Percentiles rank a stretch among this genome's conserved stretches.
Conservation (phyloP, 805 yeast genomes). For the Ogataea pini region DNA sequence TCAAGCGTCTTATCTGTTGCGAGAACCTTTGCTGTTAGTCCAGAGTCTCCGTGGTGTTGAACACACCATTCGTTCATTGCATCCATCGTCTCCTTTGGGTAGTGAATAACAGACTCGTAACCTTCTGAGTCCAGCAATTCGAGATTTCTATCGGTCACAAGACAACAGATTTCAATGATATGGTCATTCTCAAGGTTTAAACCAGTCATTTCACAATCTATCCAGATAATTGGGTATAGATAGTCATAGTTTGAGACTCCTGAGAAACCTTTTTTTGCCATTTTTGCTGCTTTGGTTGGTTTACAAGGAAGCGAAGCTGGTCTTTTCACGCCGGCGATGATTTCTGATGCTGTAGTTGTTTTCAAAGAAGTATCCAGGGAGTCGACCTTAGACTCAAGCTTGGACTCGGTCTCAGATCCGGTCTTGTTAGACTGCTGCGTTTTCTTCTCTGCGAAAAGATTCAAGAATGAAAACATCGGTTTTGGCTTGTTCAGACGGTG, state of each 20-base stretch:
- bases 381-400: no score
- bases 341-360: background rate
- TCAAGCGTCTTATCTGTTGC: slow-evolving; percentile 52
- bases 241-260: slow-evolving; percentile 18
- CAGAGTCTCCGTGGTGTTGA: slow-evolving; percentile 74
- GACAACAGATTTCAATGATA: slow-evolving; percentile 89
- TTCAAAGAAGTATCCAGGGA: background rate
- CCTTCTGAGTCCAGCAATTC: slow-evolving; percentile 68
- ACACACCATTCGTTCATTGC: slow-evolving; percentile 88
- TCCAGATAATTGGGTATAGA: slow-evolving; percentile 69
- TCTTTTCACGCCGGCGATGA: slow-evolving; percentile 2
- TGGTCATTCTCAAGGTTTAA: slow-evolving; percentile 75
- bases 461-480: slow-evolving; percentile 7
- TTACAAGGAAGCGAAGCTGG: slow-evolving; percentile 3
- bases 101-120: slow-evolving; percentile 80
- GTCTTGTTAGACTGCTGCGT: background rate
- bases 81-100: slow-evolving; percentile 59
- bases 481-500: background rate
- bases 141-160: slow-evolving; percentile 82
- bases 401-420: background rate
- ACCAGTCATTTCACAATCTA: slow-evolving; percentile 99
- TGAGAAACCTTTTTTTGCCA: slow-evolving; percentile 4
- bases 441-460: slow-evolving; percentile 5
- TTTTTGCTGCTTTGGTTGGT: slow-evolving; percentile 9
- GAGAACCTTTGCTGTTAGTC: slow-evolving; percentile 72